Base-by-base conservation (phyloP, 305 asterid species). In the Solanum chacoense region DNA sequence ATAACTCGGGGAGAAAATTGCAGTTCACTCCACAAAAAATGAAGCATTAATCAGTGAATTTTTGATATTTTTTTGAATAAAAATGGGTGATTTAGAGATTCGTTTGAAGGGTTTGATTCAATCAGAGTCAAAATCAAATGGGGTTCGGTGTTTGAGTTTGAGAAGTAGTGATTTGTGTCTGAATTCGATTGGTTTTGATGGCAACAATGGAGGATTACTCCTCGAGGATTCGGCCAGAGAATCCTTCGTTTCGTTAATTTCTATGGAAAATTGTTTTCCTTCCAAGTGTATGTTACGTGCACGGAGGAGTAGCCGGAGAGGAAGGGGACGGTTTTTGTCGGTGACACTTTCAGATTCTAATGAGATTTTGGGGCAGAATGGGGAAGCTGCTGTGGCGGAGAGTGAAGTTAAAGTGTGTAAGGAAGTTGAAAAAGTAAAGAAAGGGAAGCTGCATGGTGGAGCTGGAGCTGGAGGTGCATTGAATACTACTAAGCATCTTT, bases 401-500 rank as follows among this genome's bases (percentile, higher is more conserved):
- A 28, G 90, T 83, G 94, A 91, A 73, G 63, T 87, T 79, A 86
- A 78, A 91, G 88, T 85, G 74, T 86, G 91, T 77, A 76, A 75
- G 88, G 94, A 90, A 90, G 91, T 87, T 63, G 94, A 83, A 79
- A 34, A 76, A 32, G 87, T 7, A 83, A 93, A 90, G 91, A 92
- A 91, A 90, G 83, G 72, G 71, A 89, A 80, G 90, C 89, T 88
- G 11, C 88, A 90, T 11, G 88, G 87, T 45, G 69, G 92, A 71
- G 91, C 90, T 20, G 92, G 92, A 71, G 91, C 89, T 28, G 93
- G 93, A 13, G 94, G 95, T 50, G 94, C 98, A 88, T 89, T 95
- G 67, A 97, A 97, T 89, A 93, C 97, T 34, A 95, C 96, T 78
- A 97, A 94, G 91, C 99, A 97, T 95, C 99, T 97, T 4, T 97